Percentiles rank a stretch among this genome's conserved stretches.
Evolutionary conservation across 306 rosid genomes (phyloP).

Genomic region (Fragaria ananassa): DNA sequence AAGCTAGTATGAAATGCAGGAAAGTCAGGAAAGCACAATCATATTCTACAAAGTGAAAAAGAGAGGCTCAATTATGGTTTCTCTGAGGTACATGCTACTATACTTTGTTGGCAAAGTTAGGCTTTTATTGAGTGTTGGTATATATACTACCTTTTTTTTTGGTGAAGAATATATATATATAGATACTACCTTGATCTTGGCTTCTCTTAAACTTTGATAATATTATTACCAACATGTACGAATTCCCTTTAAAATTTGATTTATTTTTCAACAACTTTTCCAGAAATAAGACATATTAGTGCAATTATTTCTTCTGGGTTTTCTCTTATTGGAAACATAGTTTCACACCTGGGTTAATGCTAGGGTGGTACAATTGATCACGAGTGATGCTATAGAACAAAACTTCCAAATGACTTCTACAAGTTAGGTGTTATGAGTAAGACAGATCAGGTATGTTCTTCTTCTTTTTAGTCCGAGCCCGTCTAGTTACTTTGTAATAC

Average conservation of each 20-base stretch:
- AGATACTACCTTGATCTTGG: conserved; percentile 3
- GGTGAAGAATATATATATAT: too few species aligned
- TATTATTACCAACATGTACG: background rate
- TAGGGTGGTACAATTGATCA: background rate
- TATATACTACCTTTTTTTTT: background rate
- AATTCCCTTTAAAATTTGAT: background rate
- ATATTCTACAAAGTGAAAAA: conserved; percentile 32
- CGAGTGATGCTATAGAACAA: background rate
- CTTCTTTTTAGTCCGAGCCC: too few species aligned
- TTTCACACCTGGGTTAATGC: background rate
- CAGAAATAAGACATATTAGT: background rate
- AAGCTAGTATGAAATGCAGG: conserved; percentile 17
- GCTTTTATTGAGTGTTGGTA: background rate
- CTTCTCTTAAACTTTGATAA: background rate
- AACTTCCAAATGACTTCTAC: background rate
- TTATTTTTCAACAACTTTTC: background rate
- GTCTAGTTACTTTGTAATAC: too few species aligned
- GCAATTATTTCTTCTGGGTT: background rate
- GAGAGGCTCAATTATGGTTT: conserved; percentile 21
- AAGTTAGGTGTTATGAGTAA: too few species aligned
- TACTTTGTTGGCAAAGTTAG: conserved; percentile 23
- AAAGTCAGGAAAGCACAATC: conserved; percentile 43
- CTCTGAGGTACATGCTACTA: conserved; percentile 4
- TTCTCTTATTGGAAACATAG: background rate
- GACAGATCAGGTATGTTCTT: too few species aligned